Base-by-base conservation (phyloP, 495 filamentous ascomycete species). In the Penicillium paxilli region DNA sequence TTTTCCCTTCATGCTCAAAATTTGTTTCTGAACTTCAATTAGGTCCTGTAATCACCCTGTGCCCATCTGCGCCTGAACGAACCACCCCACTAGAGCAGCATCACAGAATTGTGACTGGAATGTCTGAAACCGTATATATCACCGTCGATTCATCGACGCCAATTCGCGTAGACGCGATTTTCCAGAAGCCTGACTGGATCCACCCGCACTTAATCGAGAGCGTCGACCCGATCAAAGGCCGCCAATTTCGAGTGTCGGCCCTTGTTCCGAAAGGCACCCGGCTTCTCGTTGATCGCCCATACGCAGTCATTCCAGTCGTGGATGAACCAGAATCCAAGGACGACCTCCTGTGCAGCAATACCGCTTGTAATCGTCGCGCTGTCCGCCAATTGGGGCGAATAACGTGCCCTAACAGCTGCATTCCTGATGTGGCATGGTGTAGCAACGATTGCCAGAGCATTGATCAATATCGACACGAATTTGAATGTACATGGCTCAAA, bases 401-500 rank as follows among this genome's bases (percentile, higher is more conserved):
- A 5, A 8, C 50, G 1, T 75, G 72, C 38, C 57, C 61, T 8
- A 65, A 63, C 44, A 23, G 42, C 25, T 75, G 72, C 56, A 52
- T 61, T 14, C 38, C 54, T 1, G 68, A 75, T 20, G 72, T 75
- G 26, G 28, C 47, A 4, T 75, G 72, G 72, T 75, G 72, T 58
- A 59, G 55, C 37, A 30, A 11, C 8, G 19, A 41, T 2, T 75
- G 72, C 32, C 59, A 46, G 21, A 52, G 57, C 1, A 44, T 55
- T 6, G 70, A 73, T 46, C 35, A 49, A 38, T 7, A 38, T 7
- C 67, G 70, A 1, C 72, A 75, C 54, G 60, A 20, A 0, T 70
- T 75, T 30, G 72, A 75, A 57, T 75, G 72, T 17, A 59, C 47
- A 14, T 75, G 72, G 72, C 57, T 75, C 10, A 62, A 70, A 49